phyloP scores from a whole-genome alignment of 192 early-diverging fungal species.

The Phlyctochytrium bullatum region DNA sequence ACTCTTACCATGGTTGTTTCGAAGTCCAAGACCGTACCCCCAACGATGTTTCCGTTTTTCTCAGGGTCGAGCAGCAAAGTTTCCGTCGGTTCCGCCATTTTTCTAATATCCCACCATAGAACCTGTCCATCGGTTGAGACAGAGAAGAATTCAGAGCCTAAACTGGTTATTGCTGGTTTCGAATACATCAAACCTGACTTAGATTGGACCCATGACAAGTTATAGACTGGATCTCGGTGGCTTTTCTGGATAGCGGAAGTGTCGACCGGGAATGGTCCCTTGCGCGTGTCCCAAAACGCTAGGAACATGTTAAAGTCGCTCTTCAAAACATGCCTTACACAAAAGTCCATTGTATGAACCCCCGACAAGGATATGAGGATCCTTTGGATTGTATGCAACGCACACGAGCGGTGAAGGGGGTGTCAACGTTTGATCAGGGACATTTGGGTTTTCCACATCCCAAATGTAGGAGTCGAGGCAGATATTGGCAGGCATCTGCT shows the following conservation, averaged over 20 bases:
- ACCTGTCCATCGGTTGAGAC: slow-evolving; percentile 61
- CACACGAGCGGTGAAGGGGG: slow-evolving; percentile 52
- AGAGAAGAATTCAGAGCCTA: slow-evolving; percentile 60
- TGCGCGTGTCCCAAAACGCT: slow-evolving; percentile 63
- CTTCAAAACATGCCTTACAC: slow-evolving; percentile 28
- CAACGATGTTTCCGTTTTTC: slow-evolving; percentile 60
- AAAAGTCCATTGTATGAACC: slow-evolving; percentile 59
- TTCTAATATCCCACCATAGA: slow-evolving; percentile 65
- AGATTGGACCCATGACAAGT: slow-evolving; percentile 58
- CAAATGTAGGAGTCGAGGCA: slow-evolving; percentile 60
- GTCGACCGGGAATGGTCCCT: slow-evolving; percentile 58
- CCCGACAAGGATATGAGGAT: slow-evolving; percentile 62
- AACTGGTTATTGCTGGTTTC: background rate
- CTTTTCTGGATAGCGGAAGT: slow-evolving; percentile 55
- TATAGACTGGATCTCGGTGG: slow-evolving; percentile 60
- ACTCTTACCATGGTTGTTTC: slow-evolving; percentile 60
- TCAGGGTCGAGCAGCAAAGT: slow-evolving; percentile 56
- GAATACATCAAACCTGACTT: slow-evolving; percentile 35
- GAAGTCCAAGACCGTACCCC: slow-evolving; percentile 61
- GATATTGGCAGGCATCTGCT: slow-evolving; percentile 53
- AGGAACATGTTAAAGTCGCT: background rate
- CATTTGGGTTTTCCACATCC: slow-evolving; percentile 65
- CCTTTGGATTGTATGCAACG: slow-evolving; percentile 65
- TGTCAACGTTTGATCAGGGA: slow-evolving; percentile 54
- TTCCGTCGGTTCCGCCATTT: slow-evolving; percentile 59